Conservation (phyloP, 2,329 filamentous ascomycete species). For the Fusarium algeriense region DNA sequence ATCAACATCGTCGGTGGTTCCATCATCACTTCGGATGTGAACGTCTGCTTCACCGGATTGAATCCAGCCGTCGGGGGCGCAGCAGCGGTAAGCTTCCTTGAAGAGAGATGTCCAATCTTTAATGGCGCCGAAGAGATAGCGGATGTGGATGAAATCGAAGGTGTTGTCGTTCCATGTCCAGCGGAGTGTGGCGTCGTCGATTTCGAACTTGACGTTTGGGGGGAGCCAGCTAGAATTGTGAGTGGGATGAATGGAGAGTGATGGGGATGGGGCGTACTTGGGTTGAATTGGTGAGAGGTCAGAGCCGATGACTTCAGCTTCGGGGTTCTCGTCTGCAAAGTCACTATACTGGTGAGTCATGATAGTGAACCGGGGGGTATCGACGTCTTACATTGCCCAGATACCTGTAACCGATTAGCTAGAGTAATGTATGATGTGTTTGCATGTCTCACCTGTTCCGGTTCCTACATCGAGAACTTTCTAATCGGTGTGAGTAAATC, state of each 20-base stretch:
- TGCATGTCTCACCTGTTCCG: slow-evolving; percentile 27
- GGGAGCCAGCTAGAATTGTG: slow-evolving; percentile 27
- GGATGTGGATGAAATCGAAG: slow-evolving; percentile 42
- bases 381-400: slow-evolving; percentile 40
- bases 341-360: slow-evolving; percentile 12
- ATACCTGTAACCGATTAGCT: slow-evolving; percentile 25
- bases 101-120: slow-evolving; percentile 28
- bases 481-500: slow-evolving; percentile 8
- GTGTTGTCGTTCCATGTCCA: slow-evolving; percentile 38
- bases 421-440: background rate
- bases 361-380: rapidly evolving
- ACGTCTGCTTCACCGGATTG: slow-evolving; percentile 39
- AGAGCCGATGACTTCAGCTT: slow-evolving; percentile 38
- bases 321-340: slow-evolving; percentile 39
- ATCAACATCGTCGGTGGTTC: slow-evolving; percentile 31
- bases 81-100: slow-evolving; percentile 37
- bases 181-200: slow-evolving; percentile 36
- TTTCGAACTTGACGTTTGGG: slow-evolving; percentile 41
- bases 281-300: slow-evolving; percentile 42
- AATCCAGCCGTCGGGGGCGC: slow-evolving; percentile 33
- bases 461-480: slow-evolving; percentile 43
- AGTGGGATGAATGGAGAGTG: background rate
- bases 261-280: background rate
- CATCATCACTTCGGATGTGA: slow-evolving; percentile 39
- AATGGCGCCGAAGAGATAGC: slow-evolving; percentile 42